Evolutionary conservation across 192 early-diverging fungal species (phyloP), one percentile per base, ranked within the genome.

Genomic region (Coemansia sp.): DNA sequence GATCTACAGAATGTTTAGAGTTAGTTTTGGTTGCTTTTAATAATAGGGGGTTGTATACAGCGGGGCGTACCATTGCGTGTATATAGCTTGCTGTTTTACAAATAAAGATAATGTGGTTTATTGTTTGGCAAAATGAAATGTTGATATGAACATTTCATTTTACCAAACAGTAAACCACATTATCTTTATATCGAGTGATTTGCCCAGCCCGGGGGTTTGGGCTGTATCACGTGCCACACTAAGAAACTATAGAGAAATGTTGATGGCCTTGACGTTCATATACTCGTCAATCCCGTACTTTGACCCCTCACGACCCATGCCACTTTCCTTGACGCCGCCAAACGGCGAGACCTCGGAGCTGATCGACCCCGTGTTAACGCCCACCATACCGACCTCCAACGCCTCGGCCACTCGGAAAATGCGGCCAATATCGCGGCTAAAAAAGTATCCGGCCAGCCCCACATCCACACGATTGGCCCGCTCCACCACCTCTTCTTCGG

Each of bases 301-400:
- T 36, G 83, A 84, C 5, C 84, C 66, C 48, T 87, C 86, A 14
- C 83, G 86, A 2, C 86, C 86, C 15, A 83, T 20, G 5, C 86
- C 86, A 15, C 79, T 84, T 55, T 85, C 67, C 63, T 85, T 86
- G 59, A 79, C 57, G 9, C 87, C 88, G n/a, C 88, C 88, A 76
- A 88, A 84, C n/a, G 88, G 87, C 28, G 79, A 54, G 5, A 72
- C 74, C 19, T 80, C 77, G 4, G 58, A 72, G 20, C 84, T 83
- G 37, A 91, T 76, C 0, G 62, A 57, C n/a, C 87, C 86, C 2
- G 88, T 87, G 67, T 97, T 97, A 26, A 91, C 84, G 20, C 93
- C 93, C n/a, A 95, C 91, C 88, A 95, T 95, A 38, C 95, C 95
- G 4, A 88, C 84, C 59, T 95, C 87, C 42, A 97, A 59, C 8